phyloP scores from a whole-genome alignment of 768 basidiomycete species.

The Tylopilus sp. region DNA sequence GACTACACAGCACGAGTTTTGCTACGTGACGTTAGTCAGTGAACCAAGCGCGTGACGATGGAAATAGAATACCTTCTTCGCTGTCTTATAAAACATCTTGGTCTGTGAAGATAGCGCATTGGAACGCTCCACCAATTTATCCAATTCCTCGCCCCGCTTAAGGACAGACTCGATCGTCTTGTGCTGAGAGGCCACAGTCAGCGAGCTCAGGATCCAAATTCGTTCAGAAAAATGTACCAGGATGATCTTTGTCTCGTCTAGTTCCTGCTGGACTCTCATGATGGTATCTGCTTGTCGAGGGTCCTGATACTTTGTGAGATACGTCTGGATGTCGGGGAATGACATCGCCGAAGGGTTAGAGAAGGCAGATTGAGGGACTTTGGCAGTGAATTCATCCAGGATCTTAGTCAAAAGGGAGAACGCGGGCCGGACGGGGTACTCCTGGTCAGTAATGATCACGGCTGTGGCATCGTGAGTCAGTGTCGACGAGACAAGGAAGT shows the following conservation, averaged over 20 bases:
- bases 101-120: constrained; percentile 83
- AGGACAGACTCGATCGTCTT: constrained; percentile 99
- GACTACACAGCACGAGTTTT: constrained; percentile 93
- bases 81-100: constrained; percentile 99
- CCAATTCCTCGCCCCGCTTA: constrained; percentile 93
- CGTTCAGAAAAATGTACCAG: constrained; percentile 52
- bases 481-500: background rate
- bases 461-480: constrained; percentile 40
- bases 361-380: constrained; percentile 72
- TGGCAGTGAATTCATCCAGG: constrained; percentile 85
- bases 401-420: constrained; percentile 93
- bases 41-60: background rate
- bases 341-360: constrained; percentile 62
- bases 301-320: constrained; percentile 93
- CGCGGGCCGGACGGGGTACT: constrained; percentile 95
- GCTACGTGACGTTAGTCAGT: constrained; percentile 43
- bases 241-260: constrained; percentile 99
- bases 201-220: background rate
- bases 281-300: constrained; percentile 96
- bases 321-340: constrained; percentile 73
- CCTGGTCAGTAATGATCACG: constrained; percentile 90
- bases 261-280: constrained; percentile 96
- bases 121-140: constrained; percentile 92
- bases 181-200: constrained; percentile 54
- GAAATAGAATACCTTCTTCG: constrained; percentile 70